These are phyloP conservation scores for Boletus rex-veris DNA, from an alignment of 768 basidiomycete genomes.

Conservation along the genomic window DNA sequence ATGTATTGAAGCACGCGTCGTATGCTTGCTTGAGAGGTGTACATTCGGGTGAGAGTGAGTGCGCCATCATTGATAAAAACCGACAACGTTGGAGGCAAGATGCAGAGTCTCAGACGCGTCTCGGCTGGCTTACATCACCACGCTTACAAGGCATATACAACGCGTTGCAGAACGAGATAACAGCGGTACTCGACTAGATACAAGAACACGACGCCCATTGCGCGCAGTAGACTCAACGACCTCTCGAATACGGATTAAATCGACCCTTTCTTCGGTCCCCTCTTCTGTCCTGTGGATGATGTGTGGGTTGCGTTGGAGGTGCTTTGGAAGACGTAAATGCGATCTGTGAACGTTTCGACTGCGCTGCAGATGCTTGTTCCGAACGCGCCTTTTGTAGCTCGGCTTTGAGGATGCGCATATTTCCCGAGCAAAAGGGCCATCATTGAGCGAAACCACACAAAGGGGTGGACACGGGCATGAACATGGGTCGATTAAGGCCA, in stretches of 20 bases:
- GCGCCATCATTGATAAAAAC: constrained; percentile 44
- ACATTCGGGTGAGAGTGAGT: constrained; percentile 79
- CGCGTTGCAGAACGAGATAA: neutral
- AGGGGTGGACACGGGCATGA: constrained; percentile 17
- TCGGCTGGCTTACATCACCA: constrained; percentile 19
- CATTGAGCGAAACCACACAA: constrained; percentile 3
- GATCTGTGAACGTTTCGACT: constrained; percentile 61
- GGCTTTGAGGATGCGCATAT: constrained; percentile 40
- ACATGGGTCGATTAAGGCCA: constrained; percentile 23
- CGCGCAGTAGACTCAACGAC: constrained; percentile 13
- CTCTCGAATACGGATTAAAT: constrained; percentile 29
- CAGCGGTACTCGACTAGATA: constrained; percentile 15
- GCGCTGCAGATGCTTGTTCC: constrained; percentile 54
- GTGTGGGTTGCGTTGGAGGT: constrained; percentile 7
- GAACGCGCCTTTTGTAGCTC: constrained; percentile 57
- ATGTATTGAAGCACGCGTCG: constrained; percentile 94
- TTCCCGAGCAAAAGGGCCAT: neutral
- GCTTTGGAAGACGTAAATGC: constrained; percentile 47
- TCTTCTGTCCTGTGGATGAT: constrained; percentile 16
- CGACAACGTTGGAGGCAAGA: neutral
- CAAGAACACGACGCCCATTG: neutral
- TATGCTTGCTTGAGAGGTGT: constrained; percentile 87
- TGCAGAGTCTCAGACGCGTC: no score
- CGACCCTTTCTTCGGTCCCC: constrained; percentile 20
- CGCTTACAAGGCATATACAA: neutral